Percentiles rank a stretch among this genome's conserved stretches.
Conservation (phyloP, 2,329 filamentous ascomycete genomes). For the Capronia epimyces region DNA sequence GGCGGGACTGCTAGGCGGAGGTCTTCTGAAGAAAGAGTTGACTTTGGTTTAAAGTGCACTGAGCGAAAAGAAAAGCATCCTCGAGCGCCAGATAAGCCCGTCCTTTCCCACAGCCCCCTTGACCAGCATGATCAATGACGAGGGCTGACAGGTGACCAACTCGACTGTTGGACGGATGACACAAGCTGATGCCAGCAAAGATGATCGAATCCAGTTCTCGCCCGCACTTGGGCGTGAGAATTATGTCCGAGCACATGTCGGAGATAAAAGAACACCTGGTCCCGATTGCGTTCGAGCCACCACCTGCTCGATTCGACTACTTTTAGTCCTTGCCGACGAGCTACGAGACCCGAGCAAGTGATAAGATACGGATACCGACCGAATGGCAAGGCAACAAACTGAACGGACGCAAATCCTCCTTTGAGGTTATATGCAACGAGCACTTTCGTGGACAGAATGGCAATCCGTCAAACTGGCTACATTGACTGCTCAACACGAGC, state of each 20-base stretch:
- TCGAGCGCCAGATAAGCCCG: too few species aligned
- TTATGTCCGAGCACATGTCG: background rate
- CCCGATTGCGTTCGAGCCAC: too few species aligned
- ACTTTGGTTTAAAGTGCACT: too few species aligned
- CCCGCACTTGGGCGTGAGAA: too few species aligned
- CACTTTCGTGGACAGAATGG: background rate
- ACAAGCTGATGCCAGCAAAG: background rate
- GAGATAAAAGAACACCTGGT: background rate
- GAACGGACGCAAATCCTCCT: background rate
- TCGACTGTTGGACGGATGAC: background rate
- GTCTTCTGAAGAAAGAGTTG: too few species aligned
- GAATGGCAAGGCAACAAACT: background rate
- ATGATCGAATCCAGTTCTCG: background rate
- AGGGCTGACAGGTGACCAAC: background rate
- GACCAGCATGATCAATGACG: background rate
- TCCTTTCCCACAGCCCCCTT: too few species aligned
- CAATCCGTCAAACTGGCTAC: background rate
- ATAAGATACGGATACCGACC: background rate
- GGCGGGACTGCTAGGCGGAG: background rate
- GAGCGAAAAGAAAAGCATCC: too few species aligned
- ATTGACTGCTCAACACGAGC: slow-evolving; percentile 8
- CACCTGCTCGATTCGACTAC: too few species aligned
- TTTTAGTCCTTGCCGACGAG: too few species aligned
- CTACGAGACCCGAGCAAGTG: too few species aligned
- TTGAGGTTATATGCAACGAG: background rate